A percentile compares a stretch with the other conserved stretches of the same genome.
Conservation (phyloP, 73 alveolate genomes). For the Tetrahymena borealis region DNA sequence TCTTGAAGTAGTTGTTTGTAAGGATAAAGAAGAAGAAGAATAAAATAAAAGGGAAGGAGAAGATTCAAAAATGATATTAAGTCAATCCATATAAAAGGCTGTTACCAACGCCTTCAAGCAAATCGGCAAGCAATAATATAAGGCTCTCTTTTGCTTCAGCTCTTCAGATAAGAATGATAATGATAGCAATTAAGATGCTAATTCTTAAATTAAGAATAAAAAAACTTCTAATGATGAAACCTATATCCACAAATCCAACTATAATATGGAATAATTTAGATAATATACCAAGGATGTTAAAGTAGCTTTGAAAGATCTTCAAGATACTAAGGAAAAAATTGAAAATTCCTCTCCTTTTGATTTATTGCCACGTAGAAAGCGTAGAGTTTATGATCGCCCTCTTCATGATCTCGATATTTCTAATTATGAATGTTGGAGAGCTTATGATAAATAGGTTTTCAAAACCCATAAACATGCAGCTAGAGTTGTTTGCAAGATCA, state of each 20-base stretch:
- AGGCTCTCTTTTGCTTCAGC: background rate
- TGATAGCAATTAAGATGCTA: background rate
- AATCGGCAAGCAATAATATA: background rate
- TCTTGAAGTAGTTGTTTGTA: background rate
- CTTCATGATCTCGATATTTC: constrained; percentile 2
- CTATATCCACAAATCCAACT: background rate
- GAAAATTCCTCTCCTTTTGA: background rate
- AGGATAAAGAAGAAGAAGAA: background rate
- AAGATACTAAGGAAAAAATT: background rate
- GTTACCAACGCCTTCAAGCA: background rate
- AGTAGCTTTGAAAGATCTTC: background rate
- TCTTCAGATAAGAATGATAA: background rate
- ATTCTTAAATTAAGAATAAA: background rate
- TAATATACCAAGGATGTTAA: background rate
- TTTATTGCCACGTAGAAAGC: background rate
- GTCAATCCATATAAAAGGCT: background rate
- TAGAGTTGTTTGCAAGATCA: background rate
- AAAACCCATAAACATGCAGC: background rate
- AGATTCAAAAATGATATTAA: background rate
- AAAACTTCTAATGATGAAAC: background rate
- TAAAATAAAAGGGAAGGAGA: background rate
- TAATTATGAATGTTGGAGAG: background rate
- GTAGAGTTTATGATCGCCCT: background rate
- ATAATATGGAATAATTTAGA: background rate
- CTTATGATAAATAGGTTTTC: background rate